Percentiles rank a stretch among this genome's conserved stretches.
phyloP scores from a whole-genome alignment of 2,329 filamentous ascomycete species.

The Alternaria dauci region DNA sequence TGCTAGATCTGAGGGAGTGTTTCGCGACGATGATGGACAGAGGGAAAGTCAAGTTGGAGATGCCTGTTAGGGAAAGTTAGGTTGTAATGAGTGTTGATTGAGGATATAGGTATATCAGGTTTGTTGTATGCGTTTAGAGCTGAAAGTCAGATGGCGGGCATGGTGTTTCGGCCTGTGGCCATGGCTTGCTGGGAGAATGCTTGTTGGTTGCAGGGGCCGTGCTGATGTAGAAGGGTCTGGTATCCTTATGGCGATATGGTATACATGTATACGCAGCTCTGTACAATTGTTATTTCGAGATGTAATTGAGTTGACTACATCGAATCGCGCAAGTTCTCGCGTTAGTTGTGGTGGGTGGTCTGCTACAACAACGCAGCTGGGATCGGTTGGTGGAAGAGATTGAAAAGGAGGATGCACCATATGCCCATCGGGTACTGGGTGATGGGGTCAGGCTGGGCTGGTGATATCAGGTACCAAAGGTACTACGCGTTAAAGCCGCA shows the following conservation, averaged over 20 bases:
- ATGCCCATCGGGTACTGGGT: background rate
- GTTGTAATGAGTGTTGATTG: slow-evolving; percentile 40
- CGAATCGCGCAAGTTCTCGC: background rate
- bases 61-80: slow-evolving; percentile 33
- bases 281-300: background rate
- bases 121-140: slow-evolving; percentile 31
- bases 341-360: background rate
- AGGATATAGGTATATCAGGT: slow-evolving; percentile 46
- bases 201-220: slow-evolving; percentile 4
- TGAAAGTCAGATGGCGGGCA: background rate
- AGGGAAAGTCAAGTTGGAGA: slow-evolving; percentile 25
- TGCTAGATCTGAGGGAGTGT: slow-evolving; percentile 54
- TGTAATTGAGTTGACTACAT: background rate
- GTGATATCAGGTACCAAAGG: background rate
- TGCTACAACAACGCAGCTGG: background rate
- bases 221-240: background rate
- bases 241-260: background rate
- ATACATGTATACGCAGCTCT: background rate
- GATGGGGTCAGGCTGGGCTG: background rate
- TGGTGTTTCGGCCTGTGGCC: slow-evolving; percentile 1
- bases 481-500: background rate
- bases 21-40: slow-evolving; percentile 36
- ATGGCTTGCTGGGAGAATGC: slow-evolving; percentile 7
- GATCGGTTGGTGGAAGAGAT: background rate
- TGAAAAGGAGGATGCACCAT: background rate